Evolutionary conservation across 192 early-diverging fungal genomes (phyloP).

Genomic region (Umbelopsis ramanniana): DNA sequence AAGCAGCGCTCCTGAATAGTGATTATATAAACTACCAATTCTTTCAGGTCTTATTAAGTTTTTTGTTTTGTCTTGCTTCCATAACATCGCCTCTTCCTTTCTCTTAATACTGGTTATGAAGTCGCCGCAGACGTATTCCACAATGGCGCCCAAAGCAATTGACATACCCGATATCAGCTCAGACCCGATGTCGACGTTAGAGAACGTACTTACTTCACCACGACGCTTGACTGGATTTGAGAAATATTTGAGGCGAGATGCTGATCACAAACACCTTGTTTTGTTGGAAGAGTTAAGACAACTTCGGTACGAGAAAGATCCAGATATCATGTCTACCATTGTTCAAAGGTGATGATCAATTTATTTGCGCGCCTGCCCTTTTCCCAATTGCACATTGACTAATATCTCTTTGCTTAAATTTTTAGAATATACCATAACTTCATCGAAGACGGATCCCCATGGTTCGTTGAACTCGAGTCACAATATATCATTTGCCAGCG

Average conservation of each 20-base stretch:
- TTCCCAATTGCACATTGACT: too few species aligned
- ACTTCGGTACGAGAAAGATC: constrained; percentile 26
- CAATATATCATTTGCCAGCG: constrained; percentile 17
- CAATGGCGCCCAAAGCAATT: background rate
- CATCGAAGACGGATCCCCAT: constrained; percentile 25
- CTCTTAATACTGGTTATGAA: too few species aligned
- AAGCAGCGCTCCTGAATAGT: too few species aligned
- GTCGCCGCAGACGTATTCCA: too few species aligned
- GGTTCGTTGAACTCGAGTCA: constrained; percentile 33
- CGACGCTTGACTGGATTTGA: constrained; percentile 28
- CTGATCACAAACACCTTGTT: constrained; percentile 38
- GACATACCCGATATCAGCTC: background rate
- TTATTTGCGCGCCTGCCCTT: too few species aligned
- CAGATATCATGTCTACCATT: background rate
- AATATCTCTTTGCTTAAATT: background rate
- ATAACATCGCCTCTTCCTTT: too few species aligned
- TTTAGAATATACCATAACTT: constrained; percentile 42
- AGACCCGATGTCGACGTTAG: background rate
- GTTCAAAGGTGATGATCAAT: constrained; percentile 39
- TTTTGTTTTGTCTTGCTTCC: too few species aligned
- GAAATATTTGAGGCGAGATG: constrained; percentile 21
- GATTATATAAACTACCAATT: too few species aligned
- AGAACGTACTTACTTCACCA: constrained; percentile 33
- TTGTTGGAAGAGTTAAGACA: constrained; percentile 39
- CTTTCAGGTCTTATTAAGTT: too few species aligned